Evolutionary conservation across 2,329 filamentous ascomycete species (phyloP), one percentile per base, ranked within the genome.

Genomic region (Xylariaceae sp.): DNA sequence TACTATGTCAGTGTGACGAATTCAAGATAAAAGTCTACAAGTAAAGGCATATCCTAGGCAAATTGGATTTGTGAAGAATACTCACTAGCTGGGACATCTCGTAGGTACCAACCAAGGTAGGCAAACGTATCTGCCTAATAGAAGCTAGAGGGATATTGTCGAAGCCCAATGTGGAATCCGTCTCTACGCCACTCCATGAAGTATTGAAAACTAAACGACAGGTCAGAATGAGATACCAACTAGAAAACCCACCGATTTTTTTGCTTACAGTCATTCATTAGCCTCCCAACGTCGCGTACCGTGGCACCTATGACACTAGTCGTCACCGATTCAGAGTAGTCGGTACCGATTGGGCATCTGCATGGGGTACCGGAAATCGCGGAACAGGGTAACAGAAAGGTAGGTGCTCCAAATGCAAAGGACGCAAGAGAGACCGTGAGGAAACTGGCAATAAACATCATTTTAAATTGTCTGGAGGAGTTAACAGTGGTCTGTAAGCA

Each of bases 201-300:
- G 44, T 18, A 6, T 55, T 13, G 37, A 49, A 55, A 27, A 52
- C 57, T 60, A 33, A 15, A 7, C 6, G 2, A 26, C 8, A 18
- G 15, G 16, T 49, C 4, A 47, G 13, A 16, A 7, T 37, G 15
- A 6, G 26, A 27, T 2, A n/a, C 4, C 2, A 49, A 8, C 5
- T n/a, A 5, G 3, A 7, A 48, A 10, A 6, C 4, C 2, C 2
- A 6, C 33, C 18, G 20, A 11, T 27, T 1, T 20, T 10, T 45
- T 30, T 6, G 55, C 57, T 58, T n/a, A 60, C 57, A 60, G 15
- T 55, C 40, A 16, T 53, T 47, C 1, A 24, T 36, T 8, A 60
- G 8, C 0, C 1, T 3, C 15, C 33, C 57, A 10, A 55, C 54
- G 16, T 55, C 41, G 10, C n/a, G 21, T 26, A 53, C 54, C 0